Evolutionary conservation across 2,329 filamentous ascomycete species (phyloP), one percentile per base, ranked within the genome.

Genomic region (Xylariales sp.): DNA sequence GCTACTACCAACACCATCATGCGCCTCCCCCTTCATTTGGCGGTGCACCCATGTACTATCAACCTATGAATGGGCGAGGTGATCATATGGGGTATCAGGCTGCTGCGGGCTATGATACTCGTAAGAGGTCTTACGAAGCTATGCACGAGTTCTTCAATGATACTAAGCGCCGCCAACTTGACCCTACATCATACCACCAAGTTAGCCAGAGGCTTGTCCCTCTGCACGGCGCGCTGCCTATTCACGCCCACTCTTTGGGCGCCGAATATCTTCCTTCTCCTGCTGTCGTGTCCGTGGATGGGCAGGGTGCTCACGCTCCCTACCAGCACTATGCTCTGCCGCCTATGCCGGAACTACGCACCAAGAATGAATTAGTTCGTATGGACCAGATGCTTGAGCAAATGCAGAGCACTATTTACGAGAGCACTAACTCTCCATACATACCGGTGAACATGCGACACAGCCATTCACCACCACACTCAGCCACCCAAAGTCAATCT

Each of bases 361-460:
- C 94, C 56, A 97, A 98, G 86, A 94, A 90, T 79, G 96, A 99
- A 78, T 85, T 99, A 50, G 84, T 97, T 78, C 94, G 97, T 79
- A 94, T 98, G 76, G 96, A 98, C 79, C 92, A 94, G 77, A 93
- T 98, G 79, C 88, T 99, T 63, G 94, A 97, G 81, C 93, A 97
- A 81, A 95, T 98, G 86, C 94, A 97, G 81, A 90, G 91, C 71
- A 97, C 95, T 53, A 93, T 98, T 56, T 98, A 98, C 78, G 96
- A 98, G 82, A 97, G 91, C 79, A 90, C 94, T 63, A 93, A 90
- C 74, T 91, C 87, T 16, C 91, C 93, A 77, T 90, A 91, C 75
- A 78, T 78, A 30, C 76, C 84, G 43, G 83, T 87, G 62, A 85
- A 85, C 72, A 84, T 87, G 80, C 87, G 89, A 71, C 83, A 86